These are phyloP conservation scores for Tetrahymena thermophila DNA, from an alignment of 73 alveolate species.

Conservation along the genomic window DNA sequence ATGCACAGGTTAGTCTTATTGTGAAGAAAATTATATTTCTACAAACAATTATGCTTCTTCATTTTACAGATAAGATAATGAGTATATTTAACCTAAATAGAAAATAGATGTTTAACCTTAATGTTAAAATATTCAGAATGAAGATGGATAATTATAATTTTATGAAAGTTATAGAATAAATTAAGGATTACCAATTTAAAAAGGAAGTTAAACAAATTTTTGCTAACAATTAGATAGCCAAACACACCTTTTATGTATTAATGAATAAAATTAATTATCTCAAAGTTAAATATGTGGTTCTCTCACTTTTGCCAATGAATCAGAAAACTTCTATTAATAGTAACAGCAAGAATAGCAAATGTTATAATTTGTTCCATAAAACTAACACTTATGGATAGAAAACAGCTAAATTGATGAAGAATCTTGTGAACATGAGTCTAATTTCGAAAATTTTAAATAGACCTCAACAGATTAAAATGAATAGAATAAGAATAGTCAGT, in stretches of 20 bases:
- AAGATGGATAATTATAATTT: no score
- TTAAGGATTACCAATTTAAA: neutral
- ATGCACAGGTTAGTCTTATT: neutral
- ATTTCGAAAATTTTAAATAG: no score
- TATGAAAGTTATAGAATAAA: no score
- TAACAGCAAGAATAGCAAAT: neutral
- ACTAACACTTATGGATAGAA: neutral
- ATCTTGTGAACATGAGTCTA: neutral
- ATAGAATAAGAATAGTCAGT: neutral
- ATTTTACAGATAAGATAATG: neutral
- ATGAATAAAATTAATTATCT: neutral
- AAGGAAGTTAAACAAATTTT: no score
- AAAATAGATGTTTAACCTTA: no score
- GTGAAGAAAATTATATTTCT: no score
- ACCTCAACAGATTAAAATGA: no score
- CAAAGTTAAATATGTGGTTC: neutral
- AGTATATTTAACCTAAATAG: no score
- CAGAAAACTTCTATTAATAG: no score
- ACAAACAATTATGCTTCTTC: neutral
- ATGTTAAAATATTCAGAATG: no score
- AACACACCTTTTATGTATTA: neutral
- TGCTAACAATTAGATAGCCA: neutral
- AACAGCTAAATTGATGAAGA: neutral
- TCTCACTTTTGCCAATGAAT: neutral
- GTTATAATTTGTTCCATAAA: neutral